Conservation (phyloP, 1,284 basidiomycete genomes). For the Rhodotorula glutinis region DNA sequence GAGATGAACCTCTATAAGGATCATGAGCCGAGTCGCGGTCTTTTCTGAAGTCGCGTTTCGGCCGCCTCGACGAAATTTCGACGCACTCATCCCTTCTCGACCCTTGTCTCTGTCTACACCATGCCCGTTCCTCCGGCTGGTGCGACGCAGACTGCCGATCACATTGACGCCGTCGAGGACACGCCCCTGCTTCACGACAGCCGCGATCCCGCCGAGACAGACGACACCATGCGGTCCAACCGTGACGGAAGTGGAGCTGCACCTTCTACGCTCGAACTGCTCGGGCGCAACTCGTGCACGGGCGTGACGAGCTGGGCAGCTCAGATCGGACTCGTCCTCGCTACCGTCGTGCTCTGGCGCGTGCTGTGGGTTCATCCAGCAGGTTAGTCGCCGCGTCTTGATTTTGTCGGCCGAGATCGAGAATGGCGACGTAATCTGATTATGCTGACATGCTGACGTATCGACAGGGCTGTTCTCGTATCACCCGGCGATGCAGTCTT, state of each 20-base stretch:
- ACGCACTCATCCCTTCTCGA: too few relatives aligned
- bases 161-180: not conserved
- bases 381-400: not conserved
- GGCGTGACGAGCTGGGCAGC: not conserved
- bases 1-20: too few relatives aligned
- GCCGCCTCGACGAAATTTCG: too few relatives aligned
- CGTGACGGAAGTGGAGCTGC: too few relatives aligned
- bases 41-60: too few relatives aligned
- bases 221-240: not conserved
- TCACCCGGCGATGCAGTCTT: slow-evolving; percentile 38
- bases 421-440: not conserved
- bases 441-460: not conserved
- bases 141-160: not conserved
- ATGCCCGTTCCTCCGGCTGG: not conserved
- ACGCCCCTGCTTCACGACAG: not conserved
- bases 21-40: too few relatives aligned
- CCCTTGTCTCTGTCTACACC: too few relatives aligned
- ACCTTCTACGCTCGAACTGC: not conserved
- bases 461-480: slow-evolving; percentile 39
- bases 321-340: slow-evolving; percentile 13
- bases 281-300: not conserved
- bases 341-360: slow-evolving; percentile 8
- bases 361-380: slow-evolving; percentile 16
- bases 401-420: too few relatives aligned
- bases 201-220: not conserved